Conservation (phyloP, 345 rosid genomes). For the Salix dunnii region DNA sequence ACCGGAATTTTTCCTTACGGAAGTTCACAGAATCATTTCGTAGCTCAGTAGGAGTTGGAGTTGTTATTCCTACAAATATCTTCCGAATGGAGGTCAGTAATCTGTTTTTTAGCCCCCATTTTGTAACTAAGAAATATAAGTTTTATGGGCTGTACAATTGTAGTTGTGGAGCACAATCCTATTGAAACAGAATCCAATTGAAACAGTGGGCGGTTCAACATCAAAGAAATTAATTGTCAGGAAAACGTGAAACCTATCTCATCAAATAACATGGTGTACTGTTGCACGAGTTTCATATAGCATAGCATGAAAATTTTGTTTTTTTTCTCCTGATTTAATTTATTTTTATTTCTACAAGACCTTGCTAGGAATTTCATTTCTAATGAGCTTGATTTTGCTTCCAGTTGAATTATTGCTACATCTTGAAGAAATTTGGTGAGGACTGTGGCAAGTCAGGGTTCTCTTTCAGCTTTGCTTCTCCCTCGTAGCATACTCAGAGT, state of each 20-base stretch:
- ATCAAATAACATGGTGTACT: not conserved
- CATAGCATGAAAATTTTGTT: not conserved
- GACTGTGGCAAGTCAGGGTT: constrained; percentile 61
- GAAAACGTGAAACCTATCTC: not conserved
- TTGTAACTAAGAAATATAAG: not conserved
- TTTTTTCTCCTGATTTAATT: not conserved
- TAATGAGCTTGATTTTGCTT: constrained; percentile 19
- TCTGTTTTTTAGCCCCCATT: not conserved
- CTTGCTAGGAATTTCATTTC: constrained; percentile 6
- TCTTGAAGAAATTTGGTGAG: constrained; percentile 52
- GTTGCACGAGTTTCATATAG: not conserved
- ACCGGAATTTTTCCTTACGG: constrained; percentile 43
- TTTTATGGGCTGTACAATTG: not conserved
- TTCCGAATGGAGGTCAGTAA: constrained; percentile 84
- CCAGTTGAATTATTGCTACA: constrained; percentile 69
- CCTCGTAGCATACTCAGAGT: constrained; percentile 21
- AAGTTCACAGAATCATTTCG: constrained; percentile 62
- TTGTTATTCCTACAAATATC: constrained; percentile 73
- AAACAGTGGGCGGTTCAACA: not conserved
- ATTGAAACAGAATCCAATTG: not conserved
- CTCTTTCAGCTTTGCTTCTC: constrained; percentile 50
- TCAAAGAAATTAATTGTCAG: not conserved
- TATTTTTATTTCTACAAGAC: not conserved
- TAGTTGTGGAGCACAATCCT: constrained; percentile 1
- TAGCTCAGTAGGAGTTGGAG: constrained; percentile 78